Conservation (phyloP, 2,329 filamentous ascomycete species). For the Fusarium avenaceum region DNA sequence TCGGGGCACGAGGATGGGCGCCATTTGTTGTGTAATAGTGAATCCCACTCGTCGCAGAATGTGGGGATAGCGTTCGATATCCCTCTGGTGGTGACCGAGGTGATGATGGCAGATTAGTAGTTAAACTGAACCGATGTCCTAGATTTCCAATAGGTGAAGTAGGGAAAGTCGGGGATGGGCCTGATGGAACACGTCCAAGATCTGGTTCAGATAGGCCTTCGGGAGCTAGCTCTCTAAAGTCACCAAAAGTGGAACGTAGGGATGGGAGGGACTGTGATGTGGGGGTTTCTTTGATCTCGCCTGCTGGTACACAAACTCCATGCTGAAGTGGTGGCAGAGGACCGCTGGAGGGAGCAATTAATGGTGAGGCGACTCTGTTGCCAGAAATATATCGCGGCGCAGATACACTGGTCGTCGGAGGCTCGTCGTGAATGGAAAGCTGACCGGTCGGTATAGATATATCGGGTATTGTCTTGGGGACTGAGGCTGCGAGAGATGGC, state of each 20-base stretch:
- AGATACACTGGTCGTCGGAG: constrained; percentile 17
- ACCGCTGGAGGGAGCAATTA: constrained; percentile 44
- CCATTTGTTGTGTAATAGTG: constrained; percentile 55
- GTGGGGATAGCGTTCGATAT: constrained; percentile 64
- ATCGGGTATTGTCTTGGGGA: constrained; percentile 45
- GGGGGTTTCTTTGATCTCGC: constrained; percentile 54
- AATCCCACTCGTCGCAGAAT: constrained; percentile 56
- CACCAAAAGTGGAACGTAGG: constrained; percentile 55
- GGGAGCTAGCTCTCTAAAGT: constrained; percentile 51
- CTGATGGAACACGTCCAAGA: constrained; percentile 40
- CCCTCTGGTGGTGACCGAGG: constrained; percentile 65
- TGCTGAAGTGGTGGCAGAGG: constrained; percentile 57
- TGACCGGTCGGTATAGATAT: constrained; percentile 51
- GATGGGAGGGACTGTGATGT: constrained; percentile 58
- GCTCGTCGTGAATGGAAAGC: constrained; percentile 55
- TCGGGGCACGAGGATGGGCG: constrained; percentile 54
- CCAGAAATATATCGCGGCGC: constrained; percentile 24
- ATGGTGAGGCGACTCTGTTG: constrained; percentile 42
- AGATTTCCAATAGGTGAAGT: constrained; percentile 52
- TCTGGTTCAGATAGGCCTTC: constrained; percentile 54
- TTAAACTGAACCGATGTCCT: constrained; percentile 50
- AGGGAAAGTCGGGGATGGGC: constrained; percentile 48
- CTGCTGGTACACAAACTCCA: constrained; percentile 54
- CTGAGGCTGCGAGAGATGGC: constrained; percentile 20
- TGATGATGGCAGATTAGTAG: constrained; percentile 55